phyloP scores from a whole-genome alignment of 306 rosid species.

The apple (Malus domestica) region DNA sequence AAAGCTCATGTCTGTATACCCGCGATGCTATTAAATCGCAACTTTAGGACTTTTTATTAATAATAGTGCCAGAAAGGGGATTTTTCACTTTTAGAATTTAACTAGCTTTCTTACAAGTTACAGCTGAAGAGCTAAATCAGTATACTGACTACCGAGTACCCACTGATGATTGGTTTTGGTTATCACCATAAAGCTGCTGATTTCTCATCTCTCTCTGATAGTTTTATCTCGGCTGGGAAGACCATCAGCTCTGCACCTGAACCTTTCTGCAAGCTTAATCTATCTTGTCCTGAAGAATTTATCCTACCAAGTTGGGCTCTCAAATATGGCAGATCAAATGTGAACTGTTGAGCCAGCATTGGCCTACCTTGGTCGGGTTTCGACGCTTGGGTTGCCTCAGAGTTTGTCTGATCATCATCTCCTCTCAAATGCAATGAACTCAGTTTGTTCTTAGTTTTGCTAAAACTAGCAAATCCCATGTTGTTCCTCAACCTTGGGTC shows the following conservation, averaged over 20 bases:
- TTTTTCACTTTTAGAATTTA: neutral
- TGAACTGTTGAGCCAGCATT: slow-evolving; percentile 15
- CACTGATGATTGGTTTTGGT: neutral
- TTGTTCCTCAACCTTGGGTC: neutral
- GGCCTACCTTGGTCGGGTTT: slow-evolving; percentile 17
- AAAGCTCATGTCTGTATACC: no score
- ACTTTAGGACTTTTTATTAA: no score
- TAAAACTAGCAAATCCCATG: slow-evolving; percentile 4
- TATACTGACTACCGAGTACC: neutral
- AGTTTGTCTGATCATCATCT: neutral
- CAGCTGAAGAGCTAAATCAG: slow-evolving; percentile 2
- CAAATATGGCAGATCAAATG: slow-evolving; percentile 35
- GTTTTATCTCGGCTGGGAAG: neutral
- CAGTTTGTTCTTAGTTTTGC: slow-evolving; percentile 9
- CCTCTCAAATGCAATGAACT: neutral
- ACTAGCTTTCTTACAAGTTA: neutral
- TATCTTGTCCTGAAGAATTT: slow-evolving; percentile 17
- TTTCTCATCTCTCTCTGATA: neutral
- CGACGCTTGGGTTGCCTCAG: neutral
- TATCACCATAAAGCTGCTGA: slow-evolving; percentile 2
- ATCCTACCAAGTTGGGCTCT: slow-evolving; percentile 34
- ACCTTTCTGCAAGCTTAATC: neutral
- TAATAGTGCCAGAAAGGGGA: no score
- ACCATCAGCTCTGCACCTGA: slow-evolving; percentile 1
- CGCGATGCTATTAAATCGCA: no score